A percentile compares a stretch with the other conserved stretches of the same genome.
These are phyloP conservation scores for Phaseolus coccineus DNA, from an alignment of 331 rosid species.

Conservation along the genomic window DNA sequence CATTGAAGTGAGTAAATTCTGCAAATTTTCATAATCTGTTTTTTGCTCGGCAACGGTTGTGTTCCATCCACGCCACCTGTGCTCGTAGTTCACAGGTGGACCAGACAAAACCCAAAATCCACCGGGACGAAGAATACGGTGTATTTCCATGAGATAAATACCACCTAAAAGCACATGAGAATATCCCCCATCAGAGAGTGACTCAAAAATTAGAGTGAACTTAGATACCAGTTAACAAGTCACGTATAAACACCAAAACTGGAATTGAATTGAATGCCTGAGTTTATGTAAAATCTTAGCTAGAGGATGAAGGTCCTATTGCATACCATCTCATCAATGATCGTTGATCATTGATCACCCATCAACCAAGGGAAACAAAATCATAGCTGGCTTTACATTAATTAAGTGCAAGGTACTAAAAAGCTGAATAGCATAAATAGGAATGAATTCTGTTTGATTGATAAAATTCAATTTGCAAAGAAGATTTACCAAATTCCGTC, in stretches of 20 bases:
- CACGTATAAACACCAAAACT: not conserved
- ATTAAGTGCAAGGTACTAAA: constrained; percentile 4
- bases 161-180: constrained; percentile 68
- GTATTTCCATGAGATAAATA: constrained; percentile 83
- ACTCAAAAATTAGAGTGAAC: constrained; percentile 16
- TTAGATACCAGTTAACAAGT: not conserved
- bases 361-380: not conserved
- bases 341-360: not conserved
- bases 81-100: constrained; percentile 93
- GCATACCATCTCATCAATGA: not conserved
- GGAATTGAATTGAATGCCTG: not conserved
- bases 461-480: not conserved
- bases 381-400: not conserved
- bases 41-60: constrained; percentile 89
- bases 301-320: not conserved
- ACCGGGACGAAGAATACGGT: constrained; percentile 96
- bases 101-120: constrained; percentile 98
- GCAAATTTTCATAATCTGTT: constrained; percentile 82
- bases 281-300: constrained; percentile 21
- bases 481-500: constrained; percentile 92
- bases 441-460: constrained; percentile 6
- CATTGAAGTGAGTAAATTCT: constrained; percentile 77
- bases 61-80: constrained; percentile 97
- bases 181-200: constrained; percentile 7
- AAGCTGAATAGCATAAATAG: not conserved